These are phyloP conservation scores for Colletotrichum sp. DNA, from an alignment of 2,329 filamentous ascomycete species.

Conservation along the genomic window DNA sequence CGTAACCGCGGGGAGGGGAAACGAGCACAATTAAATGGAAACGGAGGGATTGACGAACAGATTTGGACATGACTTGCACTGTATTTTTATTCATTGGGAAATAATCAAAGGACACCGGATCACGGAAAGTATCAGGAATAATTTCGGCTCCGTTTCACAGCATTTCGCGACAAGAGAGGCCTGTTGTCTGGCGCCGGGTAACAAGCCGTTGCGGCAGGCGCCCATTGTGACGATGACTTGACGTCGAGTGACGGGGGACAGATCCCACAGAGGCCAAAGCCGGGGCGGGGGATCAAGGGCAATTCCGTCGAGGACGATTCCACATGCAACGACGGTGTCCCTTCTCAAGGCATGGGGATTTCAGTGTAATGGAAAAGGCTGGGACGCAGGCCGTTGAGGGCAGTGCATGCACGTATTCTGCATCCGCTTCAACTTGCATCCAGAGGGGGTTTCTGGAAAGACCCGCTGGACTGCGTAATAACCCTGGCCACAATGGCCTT, in stretches of 20 bases:
- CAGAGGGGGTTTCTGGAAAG: background rate
- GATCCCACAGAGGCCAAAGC: background rate
- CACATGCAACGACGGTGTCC: background rate
- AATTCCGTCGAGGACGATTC: background rate
- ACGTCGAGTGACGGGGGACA: background rate
- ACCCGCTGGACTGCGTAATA: background rate
- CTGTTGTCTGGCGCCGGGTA: background rate
- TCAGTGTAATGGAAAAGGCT: slow-evolving; percentile 12
- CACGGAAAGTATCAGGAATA: background rate
- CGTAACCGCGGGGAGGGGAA: background rate
- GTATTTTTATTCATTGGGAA: slow-evolving; percentile 3
- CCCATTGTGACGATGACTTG: background rate
- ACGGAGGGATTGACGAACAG: slow-evolving; percentile 5
- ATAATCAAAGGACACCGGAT: background rate
- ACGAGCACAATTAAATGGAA: slow-evolving; percentile 2
- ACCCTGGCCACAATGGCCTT: background rate
- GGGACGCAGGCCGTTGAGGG: background rate
- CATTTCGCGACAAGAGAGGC: background rate
- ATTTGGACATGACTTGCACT: slow-evolving; percentile 3
- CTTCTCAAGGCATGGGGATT: background rate
- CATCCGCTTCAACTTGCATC: background rate
- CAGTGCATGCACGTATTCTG: slow-evolving; percentile 10
- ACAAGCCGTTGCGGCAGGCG: background rate
- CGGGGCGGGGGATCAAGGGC: background rate
- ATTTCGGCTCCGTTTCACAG: slow-evolving; percentile 12